Conservation (phyloP, 1,284 basidiomycete genomes). For the Pseudozyma flocculosa region DNA sequence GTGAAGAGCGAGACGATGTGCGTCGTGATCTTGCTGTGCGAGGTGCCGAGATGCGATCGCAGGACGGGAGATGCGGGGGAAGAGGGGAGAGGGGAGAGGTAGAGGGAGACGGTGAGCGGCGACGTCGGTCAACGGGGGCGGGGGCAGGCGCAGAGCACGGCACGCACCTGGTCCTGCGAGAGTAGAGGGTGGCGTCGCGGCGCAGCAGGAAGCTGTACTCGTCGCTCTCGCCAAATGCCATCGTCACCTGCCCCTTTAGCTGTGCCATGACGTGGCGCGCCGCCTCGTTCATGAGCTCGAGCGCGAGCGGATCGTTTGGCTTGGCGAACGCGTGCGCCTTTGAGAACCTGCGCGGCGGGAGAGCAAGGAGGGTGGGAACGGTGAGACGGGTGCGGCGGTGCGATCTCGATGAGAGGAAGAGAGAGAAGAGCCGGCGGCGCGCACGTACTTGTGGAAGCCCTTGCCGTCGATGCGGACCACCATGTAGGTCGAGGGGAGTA, state of each 20-base stretch:
- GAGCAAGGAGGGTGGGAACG: constrained; percentile 63
- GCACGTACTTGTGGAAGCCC: constrained; percentile 79
- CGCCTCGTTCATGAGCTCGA: constrained; percentile 89
- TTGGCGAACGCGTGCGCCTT: constrained; percentile 79
- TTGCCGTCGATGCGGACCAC: constrained; percentile 89
- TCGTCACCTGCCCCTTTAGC: constrained; percentile 45
- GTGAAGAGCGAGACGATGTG: constrained; percentile 89
- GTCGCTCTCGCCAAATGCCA: constrained; percentile 91
- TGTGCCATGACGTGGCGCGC: constrained; percentile 74
- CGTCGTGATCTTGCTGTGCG: constrained; percentile 82
- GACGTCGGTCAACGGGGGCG: too few species aligned
- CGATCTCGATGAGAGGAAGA: too few species aligned
- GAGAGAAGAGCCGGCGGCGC: neutral
- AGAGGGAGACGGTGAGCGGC: neutral
- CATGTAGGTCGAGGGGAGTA: constrained; percentile 81
- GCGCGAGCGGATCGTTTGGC: constrained; percentile 84
- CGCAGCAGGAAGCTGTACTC: constrained; percentile 92
- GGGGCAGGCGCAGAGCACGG: too few species aligned
- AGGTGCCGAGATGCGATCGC: too few species aligned
- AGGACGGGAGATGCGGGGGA: too few species aligned
- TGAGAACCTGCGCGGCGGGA: constrained; percentile 70
- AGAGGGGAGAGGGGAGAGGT: neutral
- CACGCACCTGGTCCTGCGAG: constrained; percentile 64
- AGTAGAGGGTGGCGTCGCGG: constrained; percentile 74
- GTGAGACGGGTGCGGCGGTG: constrained; percentile 71